Base-by-base conservation (phyloP, 2,329 filamentous ascomycete genomes). In the Calcarisporium arbuscula region DNA sequence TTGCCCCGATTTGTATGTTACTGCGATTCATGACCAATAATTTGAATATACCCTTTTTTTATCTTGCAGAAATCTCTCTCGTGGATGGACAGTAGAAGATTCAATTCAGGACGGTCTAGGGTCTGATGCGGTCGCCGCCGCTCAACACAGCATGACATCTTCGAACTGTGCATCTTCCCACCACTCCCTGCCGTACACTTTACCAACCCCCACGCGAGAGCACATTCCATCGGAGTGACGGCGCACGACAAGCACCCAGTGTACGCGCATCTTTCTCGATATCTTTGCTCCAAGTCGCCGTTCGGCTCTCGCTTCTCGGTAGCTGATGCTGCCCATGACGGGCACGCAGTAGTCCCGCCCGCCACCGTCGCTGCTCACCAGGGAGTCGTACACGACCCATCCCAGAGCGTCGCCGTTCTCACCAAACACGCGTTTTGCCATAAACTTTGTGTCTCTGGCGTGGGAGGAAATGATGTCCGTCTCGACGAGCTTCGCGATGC, bases 351-450 rank as follows among this genome's bases (percentile, higher is more conserved):
- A 30, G 10, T 32, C 22, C 10, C 14, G 19, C 12, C 30, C 19
- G 9, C 11, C 8, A 5, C 20, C 10, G n/a, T 19, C 14, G 26
- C 36, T 33, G 14, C 32, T 16, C 8, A 33, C 15, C 6, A 32
- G 19, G 3, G 33, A 30, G 12, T 36, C 35, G 8, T 38, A 39
- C 6, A 43, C 41, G 5, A 30, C 19, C 41, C 40, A 42, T 19
- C 40, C 40, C 4, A 42, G 22, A 12, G 31, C 30, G 8, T 15
- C 29, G 5, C 17, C 28, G 25, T 19, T 35, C 11, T 31, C 14
- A 16, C 32, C 27, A 10, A 35, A 17, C 11, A 42, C 32, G 14
- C 26, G 37, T 4, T 26, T 26, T 8, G 40, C 40, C 27, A 42
- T 28, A 5, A 31, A 32, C 5, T 30, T 30, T 8, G 40, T 42